phyloP scores from a whole-genome alignment of 495 filamentous ascomycete genomes.

The Clavariopsis aquatica region DNA sequence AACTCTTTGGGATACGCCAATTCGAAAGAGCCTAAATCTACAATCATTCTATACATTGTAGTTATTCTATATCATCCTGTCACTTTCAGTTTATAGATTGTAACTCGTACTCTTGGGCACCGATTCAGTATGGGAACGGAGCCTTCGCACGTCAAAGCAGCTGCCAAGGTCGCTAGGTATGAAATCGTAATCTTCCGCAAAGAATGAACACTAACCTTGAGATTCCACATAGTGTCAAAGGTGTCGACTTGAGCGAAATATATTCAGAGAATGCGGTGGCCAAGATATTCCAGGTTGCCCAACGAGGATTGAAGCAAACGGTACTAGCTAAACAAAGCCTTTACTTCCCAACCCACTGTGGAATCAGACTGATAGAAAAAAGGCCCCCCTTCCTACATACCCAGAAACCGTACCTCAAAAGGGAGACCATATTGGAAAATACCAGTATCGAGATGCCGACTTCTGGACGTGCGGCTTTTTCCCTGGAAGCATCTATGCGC shows the following conservation, averaged over 20 bases:
- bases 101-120: neutral
- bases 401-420: slow-evolving; percentile 21
- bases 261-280: slow-evolving; percentile 22
- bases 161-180: neutral
- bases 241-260: slow-evolving; percentile 8
- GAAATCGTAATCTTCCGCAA: neutral
- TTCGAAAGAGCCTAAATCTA: neutral
- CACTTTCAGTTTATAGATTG: neutral
- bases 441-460: slow-evolving; percentile 27
- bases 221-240: neutral
- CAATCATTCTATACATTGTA: neutral
- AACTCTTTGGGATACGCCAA: neutral
- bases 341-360: neutral
- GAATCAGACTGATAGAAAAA: neutral
- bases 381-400: slow-evolving; percentile 25
- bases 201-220: neutral
- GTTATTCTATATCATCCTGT: neutral
- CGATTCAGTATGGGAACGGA: neutral
- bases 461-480: slow-evolving; percentile 32
- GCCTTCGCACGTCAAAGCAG: neutral
- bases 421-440: slow-evolving; percentile 6
- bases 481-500: slow-evolving; percentile 24
- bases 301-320: slow-evolving; percentile 12
- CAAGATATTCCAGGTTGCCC: slow-evolving; percentile 26
- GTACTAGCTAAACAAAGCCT: neutral